Percentiles rank a stretch among this genome's conserved stretches.
These are phyloP conservation scores for Boletus barrowsii DNA, from an alignment of 768 basidiomycete genomes.

Conservation along the genomic window DNA sequence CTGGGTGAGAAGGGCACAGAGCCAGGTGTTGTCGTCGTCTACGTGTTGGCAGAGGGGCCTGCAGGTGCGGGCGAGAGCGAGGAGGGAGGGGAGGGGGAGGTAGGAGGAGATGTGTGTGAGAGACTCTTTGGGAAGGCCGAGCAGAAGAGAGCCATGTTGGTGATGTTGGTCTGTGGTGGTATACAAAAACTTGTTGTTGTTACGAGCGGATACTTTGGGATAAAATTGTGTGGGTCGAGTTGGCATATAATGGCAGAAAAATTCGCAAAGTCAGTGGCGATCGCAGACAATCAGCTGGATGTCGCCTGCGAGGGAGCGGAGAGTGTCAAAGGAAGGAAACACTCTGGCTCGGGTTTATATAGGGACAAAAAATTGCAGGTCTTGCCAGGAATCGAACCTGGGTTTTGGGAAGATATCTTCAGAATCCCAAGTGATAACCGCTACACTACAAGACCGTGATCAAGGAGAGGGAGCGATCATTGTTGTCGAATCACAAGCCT, in stretches of 20 bases:
- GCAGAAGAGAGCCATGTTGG: slow-evolving; percentile 53
- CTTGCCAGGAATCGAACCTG: slow-evolving; percentile 29
- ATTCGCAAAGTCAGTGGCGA: slow-evolving; percentile 7
- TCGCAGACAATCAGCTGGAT: slow-evolving; percentile 22
- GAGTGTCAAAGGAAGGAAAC: neutral
- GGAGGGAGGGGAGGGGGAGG: slow-evolving; percentile 61
- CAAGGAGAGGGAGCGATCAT: too few relatives aligned
- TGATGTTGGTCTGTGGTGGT: slow-evolving; percentile 18
- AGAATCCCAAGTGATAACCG: slow-evolving; percentile 31
- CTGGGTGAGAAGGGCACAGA: slow-evolving; percentile 66
- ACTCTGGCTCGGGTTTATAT: too few relatives aligned
- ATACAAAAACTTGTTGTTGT: slow-evolving; percentile 32
- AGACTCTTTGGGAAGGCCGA: slow-evolving; percentile 63
- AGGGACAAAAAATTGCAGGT: slow-evolving; percentile 9
- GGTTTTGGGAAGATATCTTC: slow-evolving; percentile 23
- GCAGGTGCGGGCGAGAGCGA: slow-evolving; percentile 54
- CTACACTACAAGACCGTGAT: slow-evolving; percentile 25
- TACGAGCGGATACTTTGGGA: slow-evolving; percentile 34
- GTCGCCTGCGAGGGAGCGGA: slow-evolving; percentile 20
- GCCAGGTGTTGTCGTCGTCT: slow-evolving; percentile 79
- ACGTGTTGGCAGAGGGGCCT: slow-evolving; percentile 58
- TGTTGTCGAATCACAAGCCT: too few relatives aligned
- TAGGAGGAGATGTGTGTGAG: slow-evolving; percentile 75
- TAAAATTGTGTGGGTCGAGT: slow-evolving; percentile 45
- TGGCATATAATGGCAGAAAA: slow-evolving; percentile 59